Evolutionary conservation across 371 early-diverging fungal species (phyloP), one percentile per base, ranked within the genome.

Genomic region (Mucor mucedo): DNA sequence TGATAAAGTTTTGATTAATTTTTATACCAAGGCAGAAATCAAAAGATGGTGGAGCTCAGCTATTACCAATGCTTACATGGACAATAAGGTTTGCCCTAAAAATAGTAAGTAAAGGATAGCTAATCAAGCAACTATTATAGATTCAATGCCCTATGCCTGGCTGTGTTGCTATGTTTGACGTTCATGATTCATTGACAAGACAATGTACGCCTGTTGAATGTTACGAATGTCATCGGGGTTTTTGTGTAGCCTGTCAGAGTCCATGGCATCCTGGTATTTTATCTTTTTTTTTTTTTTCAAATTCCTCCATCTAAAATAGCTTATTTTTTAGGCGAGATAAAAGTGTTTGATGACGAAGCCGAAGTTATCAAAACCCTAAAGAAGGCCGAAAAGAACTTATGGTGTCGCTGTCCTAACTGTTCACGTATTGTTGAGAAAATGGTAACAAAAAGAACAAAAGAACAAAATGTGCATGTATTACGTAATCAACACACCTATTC

Each of bases 211-310:
- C 65, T 57, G 35, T 49, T 33, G 60, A 56, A 52, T 69, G 69
- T 21, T 65, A 57, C 16, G 60, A 64, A 16, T 69, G 69, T 32
- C 56, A 33, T 39, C 60, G 58, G 29, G 69, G 65, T 35, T 64
- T 69, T 48, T 69, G 69, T 39, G 41, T 47, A 10, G 65, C 65
- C 40, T 69, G 69, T 55, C 64, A 64, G 41, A 57, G 13, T 16
- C 7, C 38, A 9, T 69, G 69, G 69, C 69, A 69, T 65, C 69
- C 69, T 45, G 69, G 69, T 69, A 63, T 29, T 48, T 16, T 28
- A 27, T 44, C 5, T 65, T 32, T 39, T 35, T 42, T 14, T 27
- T 47, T 16, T 54, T 35, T 38, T 63, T 48, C 39, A 9, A 48
- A 16, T 47, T 35, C 44, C 44, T 14, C 47, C 21, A 5, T 7